A percentile compares a stretch with the other conserved stretches of the same genome.
Conservation (phyloP, 371 early-diverging fungal species). For the Zopfochytrium polystomum region DNA sequence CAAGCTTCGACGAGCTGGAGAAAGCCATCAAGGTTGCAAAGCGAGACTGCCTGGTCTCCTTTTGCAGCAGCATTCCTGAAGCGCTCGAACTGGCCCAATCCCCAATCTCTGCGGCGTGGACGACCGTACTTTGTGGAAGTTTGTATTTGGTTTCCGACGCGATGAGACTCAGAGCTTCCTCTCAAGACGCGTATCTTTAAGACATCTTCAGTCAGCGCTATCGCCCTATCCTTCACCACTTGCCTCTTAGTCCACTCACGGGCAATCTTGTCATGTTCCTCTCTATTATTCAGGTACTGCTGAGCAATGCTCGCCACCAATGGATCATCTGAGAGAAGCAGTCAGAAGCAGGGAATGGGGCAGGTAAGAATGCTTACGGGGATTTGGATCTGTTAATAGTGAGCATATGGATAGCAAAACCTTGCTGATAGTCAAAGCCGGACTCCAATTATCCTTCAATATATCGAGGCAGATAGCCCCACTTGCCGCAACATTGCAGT, state of each 20-base stretch:
- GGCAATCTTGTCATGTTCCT: slow-evolving; percentile 88
- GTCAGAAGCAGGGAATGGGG: neutral
- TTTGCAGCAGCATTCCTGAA: too few relatives aligned
- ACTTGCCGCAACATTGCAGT: slow-evolving; percentile 91
- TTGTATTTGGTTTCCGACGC: too few relatives aligned
- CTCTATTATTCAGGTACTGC: slow-evolving; percentile 80
- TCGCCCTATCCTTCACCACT: too few relatives aligned
- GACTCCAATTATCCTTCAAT: slow-evolving; percentile 93
- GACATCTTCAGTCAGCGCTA: too few relatives aligned
- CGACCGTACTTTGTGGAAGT: too few relatives aligned
- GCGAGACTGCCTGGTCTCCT: too few relatives aligned
- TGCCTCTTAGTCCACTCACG: slow-evolving; percentile 90
- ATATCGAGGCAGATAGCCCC: slow-evolving; percentile 93
- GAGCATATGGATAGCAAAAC: slow-evolving; percentile 86
- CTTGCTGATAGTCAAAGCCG: slow-evolving; percentile 89
- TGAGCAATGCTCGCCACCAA: slow-evolving; percentile 90
- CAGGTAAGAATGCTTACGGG: slow-evolving; percentile 49
- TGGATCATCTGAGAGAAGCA: slow-evolving; percentile 70
- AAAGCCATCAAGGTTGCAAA: too few relatives aligned
- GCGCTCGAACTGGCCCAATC: too few relatives aligned
- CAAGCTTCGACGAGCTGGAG: too few relatives aligned
- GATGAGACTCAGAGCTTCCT: too few relatives aligned
- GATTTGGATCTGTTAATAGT: slow-evolving; percentile 91
- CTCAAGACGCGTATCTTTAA: too few relatives aligned
- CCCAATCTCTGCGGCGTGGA: too few relatives aligned